Base-by-base conservation (phyloP, 2,329 filamentous ascomycete genomes). In the Hypoxylon sp. region DNA sequence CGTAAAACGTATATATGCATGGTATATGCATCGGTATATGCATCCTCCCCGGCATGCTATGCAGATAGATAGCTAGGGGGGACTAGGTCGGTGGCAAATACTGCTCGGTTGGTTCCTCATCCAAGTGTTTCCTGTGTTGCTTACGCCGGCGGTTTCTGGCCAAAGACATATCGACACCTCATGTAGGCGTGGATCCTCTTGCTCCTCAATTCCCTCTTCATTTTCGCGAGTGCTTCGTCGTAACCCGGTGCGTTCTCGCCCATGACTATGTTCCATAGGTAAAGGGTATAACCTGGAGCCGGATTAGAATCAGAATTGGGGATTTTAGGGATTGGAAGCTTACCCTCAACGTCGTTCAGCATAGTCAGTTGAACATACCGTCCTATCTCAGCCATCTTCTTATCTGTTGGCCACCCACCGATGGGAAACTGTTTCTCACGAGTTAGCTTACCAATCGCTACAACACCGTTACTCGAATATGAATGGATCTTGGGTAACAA, bases 311-410 rank as follows among this genome's bases (percentile, higher is more conserved):
- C n/a, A n/a, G n/a, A n/a, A n/a, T n/a, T 4, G 16, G 7, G 19
- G 8, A n/a, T 32, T 8, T 15, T 5, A 16, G 4, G 21, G 23
- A 32, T 32, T 38, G 32, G 8, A 3, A 5, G 37, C 56, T 25
- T 34, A 66, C 65, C 65, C 34, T 68, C 65, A 5, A 67, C 52
- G 32, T 66, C 65, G 30, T 66, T 60, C 36, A 64, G 59, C 45
- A 65, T 58, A 13, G 61, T 60, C 12, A 68, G 48, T 35, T 59
- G 57, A 3, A 60, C 57, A 27, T 65, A 67, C 15, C 61, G 63
- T 1, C 68, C 67, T 4, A 69, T 56, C 21, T 69, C 62, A 8
- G 61, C 60, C 4, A 65, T 45, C 5, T 42, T 57, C n/a, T 58
- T 55, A 21, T 70, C 68, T 25, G 57, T 54, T 1, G 68, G 56